These are phyloP conservation scores for Moesziomyces globuligerus DNA, from an alignment of 1,284 basidiomycete genomes.

Conservation along the genomic window DNA sequence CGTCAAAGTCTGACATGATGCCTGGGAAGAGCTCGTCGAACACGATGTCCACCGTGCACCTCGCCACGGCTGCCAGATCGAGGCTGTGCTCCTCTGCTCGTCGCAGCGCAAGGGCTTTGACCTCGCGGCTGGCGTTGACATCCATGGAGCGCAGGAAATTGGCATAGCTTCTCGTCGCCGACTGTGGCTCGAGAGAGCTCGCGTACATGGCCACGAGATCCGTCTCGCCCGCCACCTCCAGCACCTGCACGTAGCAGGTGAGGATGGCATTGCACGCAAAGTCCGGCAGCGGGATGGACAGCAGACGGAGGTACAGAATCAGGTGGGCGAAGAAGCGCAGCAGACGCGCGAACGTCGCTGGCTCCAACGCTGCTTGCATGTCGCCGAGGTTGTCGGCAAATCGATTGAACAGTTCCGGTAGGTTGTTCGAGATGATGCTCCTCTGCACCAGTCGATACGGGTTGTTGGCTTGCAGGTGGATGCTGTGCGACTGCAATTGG, in stretches of 20 bases:
- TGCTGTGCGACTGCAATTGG: slow-evolving; percentile 52
- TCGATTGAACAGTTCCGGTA: slow-evolving; percentile 69
- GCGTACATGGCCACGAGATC: slow-evolving; percentile 93
- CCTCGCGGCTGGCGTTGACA: slow-evolving; percentile 75
- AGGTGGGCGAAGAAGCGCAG: slow-evolving; percentile 92
- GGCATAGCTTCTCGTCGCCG: slow-evolving; percentile 91
- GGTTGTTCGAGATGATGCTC: slow-evolving; percentile 82
- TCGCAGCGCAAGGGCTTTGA: slow-evolving; percentile 78
- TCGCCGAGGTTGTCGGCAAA: slow-evolving; percentile 56
- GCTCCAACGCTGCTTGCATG: slow-evolving; percentile 46
- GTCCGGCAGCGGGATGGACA: slow-evolving; percentile 71
- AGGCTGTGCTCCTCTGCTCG: slow-evolving; percentile 85
- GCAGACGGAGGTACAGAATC: slow-evolving; percentile 87
- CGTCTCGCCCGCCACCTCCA: slow-evolving; percentile 78
- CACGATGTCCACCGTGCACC: slow-evolving; percentile 78
- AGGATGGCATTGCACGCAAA: slow-evolving; percentile 81
- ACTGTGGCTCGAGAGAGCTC: slow-evolving; percentile 83
- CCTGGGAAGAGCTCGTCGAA: slow-evolving; percentile 72
- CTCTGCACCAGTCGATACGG: slow-evolving; percentile 87
- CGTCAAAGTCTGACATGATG: slow-evolving; percentile 37
- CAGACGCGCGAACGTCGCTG: slow-evolving; percentile 66
- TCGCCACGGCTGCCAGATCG: slow-evolving; percentile 82
- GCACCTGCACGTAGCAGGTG: slow-evolving; percentile 85
- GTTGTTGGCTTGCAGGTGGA: slow-evolving; percentile 73
- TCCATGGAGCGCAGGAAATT: slow-evolving; percentile 83